phyloP scores from a whole-genome alignment of 169 alveolate species.

The Cyclospora cayetanensis region DNA sequence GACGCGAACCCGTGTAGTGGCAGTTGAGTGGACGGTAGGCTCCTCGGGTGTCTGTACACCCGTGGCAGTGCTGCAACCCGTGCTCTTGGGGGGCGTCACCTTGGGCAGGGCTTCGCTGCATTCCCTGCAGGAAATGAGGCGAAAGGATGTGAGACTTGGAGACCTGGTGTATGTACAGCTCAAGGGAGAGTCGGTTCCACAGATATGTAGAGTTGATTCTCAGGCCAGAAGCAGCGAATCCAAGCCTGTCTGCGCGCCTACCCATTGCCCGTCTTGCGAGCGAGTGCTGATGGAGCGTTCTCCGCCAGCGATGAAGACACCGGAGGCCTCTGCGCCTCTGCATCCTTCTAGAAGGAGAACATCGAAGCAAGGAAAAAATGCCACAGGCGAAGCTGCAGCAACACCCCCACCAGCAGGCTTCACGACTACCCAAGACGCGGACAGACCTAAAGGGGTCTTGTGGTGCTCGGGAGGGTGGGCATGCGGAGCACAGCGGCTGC shows the following conservation, averaged over 20 bases:
- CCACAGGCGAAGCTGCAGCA: background rate
- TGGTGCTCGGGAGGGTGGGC: conserved; percentile 46
- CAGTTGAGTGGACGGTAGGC: conserved; percentile 16
- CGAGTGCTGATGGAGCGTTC: background rate
- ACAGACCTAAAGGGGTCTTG: background rate
- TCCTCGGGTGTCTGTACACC: conserved; percentile 42
- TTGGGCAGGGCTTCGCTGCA: background rate
- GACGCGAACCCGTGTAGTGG: background rate
- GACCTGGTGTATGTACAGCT: conserved; percentile 20
- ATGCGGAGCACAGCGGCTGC: conserved; percentile 7
- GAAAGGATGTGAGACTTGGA: conserved; percentile 5
- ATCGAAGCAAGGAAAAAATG: background rate
- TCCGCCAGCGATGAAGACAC: background rate
- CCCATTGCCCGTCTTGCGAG: background rate
- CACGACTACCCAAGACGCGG: background rate
- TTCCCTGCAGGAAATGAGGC: conserved; percentile 14
- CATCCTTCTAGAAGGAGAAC: too few relatives aligned
- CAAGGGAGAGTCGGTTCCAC: conserved; percentile 24
- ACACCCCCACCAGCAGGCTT: background rate
- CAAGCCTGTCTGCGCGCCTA: background rate
- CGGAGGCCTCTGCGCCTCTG: background rate
- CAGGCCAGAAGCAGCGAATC: background rate
- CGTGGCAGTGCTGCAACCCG: conserved; percentile 30
- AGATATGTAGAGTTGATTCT: background rate
- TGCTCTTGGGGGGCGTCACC: background rate